phyloP scores from a whole-genome alignment of 2,329 filamentous ascomycete species.

The Cordyceps cateniannulata region DNA sequence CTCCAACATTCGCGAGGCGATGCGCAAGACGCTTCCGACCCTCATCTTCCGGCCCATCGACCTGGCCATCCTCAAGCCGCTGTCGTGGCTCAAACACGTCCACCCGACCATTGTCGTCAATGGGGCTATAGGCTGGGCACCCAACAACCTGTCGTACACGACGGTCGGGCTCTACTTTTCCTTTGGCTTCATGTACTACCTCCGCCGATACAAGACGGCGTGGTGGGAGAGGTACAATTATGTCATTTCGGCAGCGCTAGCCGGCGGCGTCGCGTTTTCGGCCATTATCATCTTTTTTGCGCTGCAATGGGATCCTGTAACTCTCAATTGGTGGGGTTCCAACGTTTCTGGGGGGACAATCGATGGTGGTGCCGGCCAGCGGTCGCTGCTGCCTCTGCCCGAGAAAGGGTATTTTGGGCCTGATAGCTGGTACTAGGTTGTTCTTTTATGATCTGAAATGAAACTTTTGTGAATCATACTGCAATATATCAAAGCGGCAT shows the following conservation, averaged over 20 bases:
- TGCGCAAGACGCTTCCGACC: constrained; percentile 1
- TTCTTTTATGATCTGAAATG: background rate
- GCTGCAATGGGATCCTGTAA: constrained; percentile 29
- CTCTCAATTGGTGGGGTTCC: constrained; percentile 37
- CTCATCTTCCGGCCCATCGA: constrained; percentile 15
- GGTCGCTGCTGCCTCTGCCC: background rate
- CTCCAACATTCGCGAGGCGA: constrained; percentile 7
- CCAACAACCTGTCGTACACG: constrained; percentile 36
- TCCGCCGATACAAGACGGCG: constrained; percentile 30
- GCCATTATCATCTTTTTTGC: constrained; percentile 38
- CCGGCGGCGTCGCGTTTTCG: constrained; percentile 34
- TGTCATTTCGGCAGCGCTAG: constrained; percentile 33
- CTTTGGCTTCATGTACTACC: constrained; percentile 37
- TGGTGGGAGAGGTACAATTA: constrained; percentile 43
- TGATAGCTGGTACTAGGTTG: constrained; percentile 3
- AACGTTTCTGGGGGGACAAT: constrained; percentile 14
- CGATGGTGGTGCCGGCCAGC: constrained; percentile 14
- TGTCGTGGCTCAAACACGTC: constrained; percentile 28
- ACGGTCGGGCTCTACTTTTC: constrained; percentile 34
- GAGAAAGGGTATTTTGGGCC: constrained; percentile 5
- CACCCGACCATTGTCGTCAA: constrained; percentile 35
- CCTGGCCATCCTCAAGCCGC: constrained; percentile 18
- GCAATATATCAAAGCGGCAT: too few species aligned
- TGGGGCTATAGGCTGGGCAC: constrained; percentile 36
- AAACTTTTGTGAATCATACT: too few species aligned